These are phyloP conservation scores for Cardiospermum halicacabum DNA, from an alignment of 345 rosid species.

Conservation along the genomic window DNA sequence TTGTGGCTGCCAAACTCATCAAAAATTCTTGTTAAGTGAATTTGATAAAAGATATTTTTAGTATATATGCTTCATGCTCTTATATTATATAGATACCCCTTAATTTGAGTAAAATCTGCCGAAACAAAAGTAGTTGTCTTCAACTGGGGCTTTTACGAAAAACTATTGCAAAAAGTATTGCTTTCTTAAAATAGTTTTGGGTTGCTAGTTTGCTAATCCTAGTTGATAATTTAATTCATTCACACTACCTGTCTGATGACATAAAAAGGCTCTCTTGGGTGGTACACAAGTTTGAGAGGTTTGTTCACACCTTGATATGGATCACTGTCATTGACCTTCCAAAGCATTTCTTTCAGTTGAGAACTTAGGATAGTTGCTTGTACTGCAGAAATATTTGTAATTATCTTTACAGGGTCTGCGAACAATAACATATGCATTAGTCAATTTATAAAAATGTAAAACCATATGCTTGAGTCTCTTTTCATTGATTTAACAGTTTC, in stretches of 20 bases:
- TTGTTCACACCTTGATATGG: constrained; percentile 36
- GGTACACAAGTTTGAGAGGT: constrained; percentile 64
- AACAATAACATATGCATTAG: constrained; percentile 16
- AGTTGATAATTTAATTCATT: not conserved
- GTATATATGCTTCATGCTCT: not conserved
- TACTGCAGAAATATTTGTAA: constrained; percentile 55
- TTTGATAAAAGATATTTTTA: not conserved
- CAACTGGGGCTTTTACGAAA: not conserved
- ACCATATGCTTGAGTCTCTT: not conserved
- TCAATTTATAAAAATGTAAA: not conserved
- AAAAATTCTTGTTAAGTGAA: not conserved
- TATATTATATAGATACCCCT: not conserved
- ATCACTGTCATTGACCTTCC: constrained; percentile 36
- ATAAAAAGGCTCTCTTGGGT: constrained; percentile 71
- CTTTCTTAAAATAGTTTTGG: no score
- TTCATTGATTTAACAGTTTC: not conserved
- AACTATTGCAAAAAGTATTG: no score
- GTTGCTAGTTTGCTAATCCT: not conserved
- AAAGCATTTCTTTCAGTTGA: constrained; percentile 74
- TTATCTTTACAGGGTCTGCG: constrained; percentile 58
- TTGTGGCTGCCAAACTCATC: constrained; percentile 35
- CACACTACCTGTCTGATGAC: constrained; percentile 65
- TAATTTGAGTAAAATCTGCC: not conserved
- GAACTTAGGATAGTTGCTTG: constrained; percentile 67
- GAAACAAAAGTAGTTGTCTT: not conserved